Base-by-base conservation (phyloP, 306 rosid species). In the Lithocarpus polystachyus region DNA sequence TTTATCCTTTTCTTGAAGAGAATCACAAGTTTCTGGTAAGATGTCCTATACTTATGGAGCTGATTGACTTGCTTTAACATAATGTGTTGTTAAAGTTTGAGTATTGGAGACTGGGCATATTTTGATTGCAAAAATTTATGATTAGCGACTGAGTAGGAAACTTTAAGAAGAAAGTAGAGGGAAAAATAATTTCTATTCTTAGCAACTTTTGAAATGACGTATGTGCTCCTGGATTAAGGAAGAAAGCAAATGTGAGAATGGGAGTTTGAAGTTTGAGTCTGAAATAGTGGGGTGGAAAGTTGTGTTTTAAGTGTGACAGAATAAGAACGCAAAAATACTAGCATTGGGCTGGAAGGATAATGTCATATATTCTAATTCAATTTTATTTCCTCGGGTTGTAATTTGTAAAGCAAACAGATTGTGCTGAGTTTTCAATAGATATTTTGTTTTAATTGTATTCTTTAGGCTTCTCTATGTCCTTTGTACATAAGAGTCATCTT, bases 1-100 rank as follows among this genome's bases (percentile, higher is more conserved):
- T 96, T 82, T 78, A 92, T 61, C 96, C 99, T 76, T 59, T 89
- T 71, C 94, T 96, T 37, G 82, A 84, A 84, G 94, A 93, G 89
- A 96, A 90, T 87, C 99, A 96, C 93, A 93, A 91, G 79, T 96
- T 96, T 75, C 89, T 96, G 96, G 99, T 96, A 83, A 86, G 78
- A 76, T 75, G 7, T 29, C 71, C 77, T 54, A 52, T 71, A 64
- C 52, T 59, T 69, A 56, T 28, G 15, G 31, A 82, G 37, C 75
- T 77, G 52, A 55, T 75, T 54, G 68, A 56, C 71, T 17, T 69
- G 68, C 56, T 55, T 78, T 53, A 59, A 55, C 59, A 31, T 54
- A 33, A 67, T 75, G 71, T 51, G 13, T 60, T 12, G 43, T 24
- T 71, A 5, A n/a, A 26, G 33, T 56, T 11, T 67, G 48, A 67